Evolutionary conservation across 768 basidiomycete genomes (phyloP).

Genomic region (Leucocoprinus sp.): DNA sequence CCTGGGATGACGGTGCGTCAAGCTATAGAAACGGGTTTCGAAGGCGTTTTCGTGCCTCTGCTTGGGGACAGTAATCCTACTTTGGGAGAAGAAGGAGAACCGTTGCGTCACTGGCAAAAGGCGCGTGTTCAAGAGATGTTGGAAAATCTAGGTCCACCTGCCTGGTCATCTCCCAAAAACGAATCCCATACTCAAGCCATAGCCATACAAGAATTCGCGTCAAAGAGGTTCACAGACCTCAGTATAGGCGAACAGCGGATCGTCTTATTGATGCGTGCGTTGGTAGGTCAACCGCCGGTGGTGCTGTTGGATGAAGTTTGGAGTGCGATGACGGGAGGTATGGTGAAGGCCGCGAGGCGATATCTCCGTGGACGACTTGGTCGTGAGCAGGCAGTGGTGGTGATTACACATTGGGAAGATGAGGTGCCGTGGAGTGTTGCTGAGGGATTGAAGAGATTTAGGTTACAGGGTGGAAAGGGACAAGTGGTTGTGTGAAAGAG

Average conservation of each 20-base stretch:
- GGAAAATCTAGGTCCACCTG: no score
- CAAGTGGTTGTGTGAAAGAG: background rate
- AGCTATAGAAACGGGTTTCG: conserved; percentile 81
- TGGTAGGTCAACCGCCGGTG: conserved; percentile 66
- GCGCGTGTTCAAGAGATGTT: no score
- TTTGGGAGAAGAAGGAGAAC: no score
- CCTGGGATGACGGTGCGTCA: conserved; percentile 64
- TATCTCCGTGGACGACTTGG: conserved; percentile 53
- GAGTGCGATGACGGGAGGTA: conserved; percentile 82
- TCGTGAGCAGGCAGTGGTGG: conserved; percentile 66
- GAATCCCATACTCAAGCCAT: no score
- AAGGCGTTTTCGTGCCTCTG: conserved; percentile 64
- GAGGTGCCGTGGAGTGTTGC: conserved; percentile 76
- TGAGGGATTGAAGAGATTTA: conserved; percentile 40
- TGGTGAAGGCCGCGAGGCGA: conserved; percentile 54
- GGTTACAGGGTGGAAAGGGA: conserved; percentile 25
- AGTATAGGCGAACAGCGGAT: no score
- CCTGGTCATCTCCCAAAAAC: no score
- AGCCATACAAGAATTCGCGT: no score
- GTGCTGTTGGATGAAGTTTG: conserved; percentile 89
- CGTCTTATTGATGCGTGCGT: no score
- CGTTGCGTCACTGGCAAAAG: no score
- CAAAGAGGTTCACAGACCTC: no score
- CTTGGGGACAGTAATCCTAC: conserved; percentile 36
- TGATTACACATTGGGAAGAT: conserved; percentile 86